A percentile compares a stretch with the other conserved stretches of the same genome.
These are phyloP conservation scores for Pythium rhizo-oryzae DNA, from an alignment of 352 stramenopile species.

Conservation along the genomic window DNA sequence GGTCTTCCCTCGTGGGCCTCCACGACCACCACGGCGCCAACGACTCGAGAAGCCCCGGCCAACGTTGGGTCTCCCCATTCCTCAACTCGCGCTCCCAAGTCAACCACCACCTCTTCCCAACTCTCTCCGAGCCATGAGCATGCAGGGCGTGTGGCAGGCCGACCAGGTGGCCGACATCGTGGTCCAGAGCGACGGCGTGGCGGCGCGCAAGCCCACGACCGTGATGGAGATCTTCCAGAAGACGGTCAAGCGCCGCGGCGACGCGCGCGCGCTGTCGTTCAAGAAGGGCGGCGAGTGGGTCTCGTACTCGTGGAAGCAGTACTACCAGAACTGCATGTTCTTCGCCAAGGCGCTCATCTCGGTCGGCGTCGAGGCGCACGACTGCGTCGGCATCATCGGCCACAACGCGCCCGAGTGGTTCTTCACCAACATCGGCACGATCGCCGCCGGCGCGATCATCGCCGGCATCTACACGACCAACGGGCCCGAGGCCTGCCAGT, in stretches of 20 bases:
- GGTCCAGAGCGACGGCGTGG: slow-evolving; percentile 35
- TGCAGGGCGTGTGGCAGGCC: slow-evolving; percentile 31
- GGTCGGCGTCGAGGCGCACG: slow-evolving; percentile 64
- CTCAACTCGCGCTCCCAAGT: slow-evolving; percentile 23
- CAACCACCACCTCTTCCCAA: neutral
- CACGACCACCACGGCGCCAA: neutral
- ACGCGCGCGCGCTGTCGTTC: slow-evolving; percentile 26
- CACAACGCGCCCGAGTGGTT: slow-evolving; percentile 90
- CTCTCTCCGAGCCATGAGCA: slow-evolving; percentile 4
- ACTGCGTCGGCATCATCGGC: slow-evolving; percentile 82
- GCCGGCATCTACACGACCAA: slow-evolving; percentile 89
- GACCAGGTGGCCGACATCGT: slow-evolving; percentile 34
- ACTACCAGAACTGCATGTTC: slow-evolving; percentile 62
- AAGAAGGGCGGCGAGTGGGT: slow-evolving; percentile 50
- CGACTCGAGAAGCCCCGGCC: neutral
- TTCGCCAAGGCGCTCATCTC: slow-evolving; percentile 81
- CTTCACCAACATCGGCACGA: slow-evolving; percentile 76
- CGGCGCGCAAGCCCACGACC: slow-evolving; percentile 32
- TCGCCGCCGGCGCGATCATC: slow-evolving; percentile 77
- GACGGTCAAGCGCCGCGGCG: slow-evolving; percentile 24
- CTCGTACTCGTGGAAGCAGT: slow-evolving; percentile 69
- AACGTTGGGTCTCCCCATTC: neutral
- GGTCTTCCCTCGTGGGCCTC: neutral
- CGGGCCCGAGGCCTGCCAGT: slow-evolving; percentile 68
- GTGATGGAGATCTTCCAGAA: slow-evolving; percentile 37